Percentiles rank a stretch among this genome's conserved stretches.
phyloP scores from a whole-genome alignment of 2,329 filamentous ascomycete species.

The Fusarium goolgardi region DNA sequence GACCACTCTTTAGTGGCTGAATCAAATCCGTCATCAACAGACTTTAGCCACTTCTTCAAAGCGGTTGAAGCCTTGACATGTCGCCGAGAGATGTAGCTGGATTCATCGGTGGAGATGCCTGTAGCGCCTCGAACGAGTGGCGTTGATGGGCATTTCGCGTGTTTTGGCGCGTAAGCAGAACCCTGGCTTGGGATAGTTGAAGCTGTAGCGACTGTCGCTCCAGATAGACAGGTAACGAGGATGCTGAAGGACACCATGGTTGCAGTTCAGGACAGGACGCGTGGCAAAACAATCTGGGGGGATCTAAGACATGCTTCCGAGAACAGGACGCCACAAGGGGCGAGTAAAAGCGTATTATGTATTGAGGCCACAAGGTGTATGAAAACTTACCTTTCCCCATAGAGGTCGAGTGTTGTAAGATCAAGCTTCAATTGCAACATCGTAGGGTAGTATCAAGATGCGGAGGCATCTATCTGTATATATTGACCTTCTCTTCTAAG shows the following conservation, averaged over 20 bases:
- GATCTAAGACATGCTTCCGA: neutral
- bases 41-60: neutral
- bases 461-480: neutral
- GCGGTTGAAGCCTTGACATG: constrained; percentile 7
- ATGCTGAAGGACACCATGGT: neutral
- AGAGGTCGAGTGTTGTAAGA: neutral
- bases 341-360: neutral
- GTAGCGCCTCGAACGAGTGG: neutral
- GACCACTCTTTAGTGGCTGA: neutral
- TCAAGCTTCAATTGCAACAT: neutral
- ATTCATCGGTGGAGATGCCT: neutral
- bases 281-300: neutral
- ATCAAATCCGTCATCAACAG: constrained; percentile 1
- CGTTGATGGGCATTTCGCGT: constrained; percentile 2
- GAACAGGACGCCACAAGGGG: neutral
- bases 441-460: neutral
- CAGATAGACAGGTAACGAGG: neutral
- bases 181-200: neutral
- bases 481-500: neutral
- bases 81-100: neutral
- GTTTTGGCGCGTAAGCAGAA: constrained; percentile 7
- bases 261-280: neutral
- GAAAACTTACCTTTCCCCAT: neutral
- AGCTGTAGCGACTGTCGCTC: neutral
- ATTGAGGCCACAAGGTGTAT: neutral